Base-by-base conservation (phyloP, 2,329 filamentous ascomycete species). In the Capronia epimyces region DNA sequence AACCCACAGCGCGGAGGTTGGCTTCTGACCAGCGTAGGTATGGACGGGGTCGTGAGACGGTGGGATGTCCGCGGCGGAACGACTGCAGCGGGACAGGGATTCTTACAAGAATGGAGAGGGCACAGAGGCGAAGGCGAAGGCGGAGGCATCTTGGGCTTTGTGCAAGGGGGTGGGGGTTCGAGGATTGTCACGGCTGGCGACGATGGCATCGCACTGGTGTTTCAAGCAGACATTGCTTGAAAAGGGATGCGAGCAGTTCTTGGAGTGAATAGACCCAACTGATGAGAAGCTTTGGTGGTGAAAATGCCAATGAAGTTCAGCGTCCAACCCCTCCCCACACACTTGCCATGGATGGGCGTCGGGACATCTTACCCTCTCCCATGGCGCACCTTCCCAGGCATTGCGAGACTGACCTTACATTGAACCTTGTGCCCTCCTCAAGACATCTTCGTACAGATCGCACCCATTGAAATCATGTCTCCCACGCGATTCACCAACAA, bases 171-270 rank as follows among this genome's bases (percentile, higher is more conserved):
- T 3, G 76, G 75, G 1, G 83, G 83, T 5, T 77, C 83, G 66
- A 77, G 83, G 58, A 75, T 97, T 43, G 79, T 95, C 3, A 97
- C 93, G 4, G 93, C 89, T 1, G 93, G 93, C 20, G 93, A 98
- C 71, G 93, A 98, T 62, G 69, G 70, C 7, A 66, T 75, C 48
- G 64, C 69, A 3, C 61, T 76, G 46, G 67, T 75, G 22, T 76
- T 75, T 42, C 52, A 39, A 16, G 49, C 57, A 27, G 56, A 56
- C 40, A 50, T 56, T 41, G 32, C 51, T 29, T 50, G 44, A 48
- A 25, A 45, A 9, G 21, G 34, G 25, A 34, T n/a, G n/a, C n/a
- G 22, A 20, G 7, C 27, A n/a, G n/a, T 31, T 31, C 27, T 31
- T 31, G 27, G 13, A 13, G n/a, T n/a, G n/a, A n/a, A n/a, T n/a